A percentile compares a stretch with the other conserved stretches of the same genome.
Conservation (phyloP, 495 filamentous ascomycete genomes). For the Tuber melanosporum region DNA sequence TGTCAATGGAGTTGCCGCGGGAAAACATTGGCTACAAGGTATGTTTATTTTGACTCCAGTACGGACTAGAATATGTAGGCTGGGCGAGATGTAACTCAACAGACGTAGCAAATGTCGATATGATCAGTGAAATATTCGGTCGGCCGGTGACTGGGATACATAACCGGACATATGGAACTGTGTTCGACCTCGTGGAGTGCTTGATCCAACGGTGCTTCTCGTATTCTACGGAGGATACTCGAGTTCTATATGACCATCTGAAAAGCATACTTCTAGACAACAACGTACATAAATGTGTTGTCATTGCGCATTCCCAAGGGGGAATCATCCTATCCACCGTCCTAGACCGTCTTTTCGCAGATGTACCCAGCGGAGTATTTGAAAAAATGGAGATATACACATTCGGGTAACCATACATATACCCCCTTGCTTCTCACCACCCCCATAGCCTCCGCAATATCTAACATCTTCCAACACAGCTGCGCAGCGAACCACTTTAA, state of each 20-base stretch:
- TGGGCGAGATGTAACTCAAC: conserved; percentile 36
- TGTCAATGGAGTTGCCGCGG: conserved; percentile 61
- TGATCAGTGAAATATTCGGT: conserved; percentile 66
- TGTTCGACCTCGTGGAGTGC: conserved; percentile 71
- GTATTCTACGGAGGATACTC: conserved; percentile 65
- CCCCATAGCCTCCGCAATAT: not conserved
- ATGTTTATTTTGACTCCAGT: conserved; percentile 3
- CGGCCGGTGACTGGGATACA: conserved; percentile 73
- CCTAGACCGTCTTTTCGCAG: conserved; percentile 71
- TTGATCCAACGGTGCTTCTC: conserved; percentile 68
- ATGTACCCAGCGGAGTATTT: conserved; percentile 61
- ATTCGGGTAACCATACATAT: conserved; percentile 51
- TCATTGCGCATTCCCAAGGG: conserved; percentile 77
- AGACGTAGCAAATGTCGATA: conserved; percentile 55
- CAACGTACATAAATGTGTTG: conserved; percentile 61
- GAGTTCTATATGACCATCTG: conserved; percentile 51
- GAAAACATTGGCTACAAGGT: conserved; percentile 44
- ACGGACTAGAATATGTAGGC: not conserved
- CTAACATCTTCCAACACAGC: conserved; percentile 12
- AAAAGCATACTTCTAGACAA: conserved; percentile 55
- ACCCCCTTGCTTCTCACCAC: not conserved
- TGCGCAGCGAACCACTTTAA: conserved; percentile 84
- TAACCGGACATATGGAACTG: conserved; percentile 66
- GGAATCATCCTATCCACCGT: conserved; percentile 69
- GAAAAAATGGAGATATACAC: conserved; percentile 75